phyloP scores from a whole-genome alignment of 2,329 filamentous ascomycete species.

The Zymoseptoria ardabiliae region DNA sequence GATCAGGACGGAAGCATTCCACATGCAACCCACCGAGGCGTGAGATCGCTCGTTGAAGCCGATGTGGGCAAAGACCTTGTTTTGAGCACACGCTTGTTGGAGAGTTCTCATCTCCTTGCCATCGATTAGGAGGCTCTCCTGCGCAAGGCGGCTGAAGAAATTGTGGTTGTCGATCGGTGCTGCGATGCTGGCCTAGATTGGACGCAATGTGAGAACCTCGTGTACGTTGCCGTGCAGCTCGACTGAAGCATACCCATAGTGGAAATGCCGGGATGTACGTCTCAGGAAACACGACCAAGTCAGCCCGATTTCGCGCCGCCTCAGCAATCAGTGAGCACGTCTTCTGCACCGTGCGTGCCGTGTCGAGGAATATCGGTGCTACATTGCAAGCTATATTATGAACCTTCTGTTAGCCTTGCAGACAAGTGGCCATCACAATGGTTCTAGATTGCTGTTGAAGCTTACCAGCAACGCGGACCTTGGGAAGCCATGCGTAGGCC shows the following conservation, averaged over 20 bases:
- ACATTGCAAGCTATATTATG: slow-evolving; percentile 23
- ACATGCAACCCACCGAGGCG: slow-evolving; percentile 42
- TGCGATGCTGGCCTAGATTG: slow-evolving; percentile 28
- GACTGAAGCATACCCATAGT: slow-evolving; percentile 33
- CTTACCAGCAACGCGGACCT: slow-evolving; percentile 19
- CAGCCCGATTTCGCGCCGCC: slow-evolving; percentile 38
- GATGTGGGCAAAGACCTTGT: slow-evolving; percentile 38
- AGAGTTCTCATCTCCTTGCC: slow-evolving; percentile 41
- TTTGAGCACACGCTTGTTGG: slow-evolving; percentile 33
- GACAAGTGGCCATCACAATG: not conserved
- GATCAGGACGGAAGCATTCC: slow-evolving; percentile 47
- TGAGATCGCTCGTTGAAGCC: slow-evolving; percentile 45
- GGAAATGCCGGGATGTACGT: slow-evolving; percentile 49
- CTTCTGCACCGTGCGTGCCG: slow-evolving; percentile 41
- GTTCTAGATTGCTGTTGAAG: not conserved
- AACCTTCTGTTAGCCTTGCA: not conserved
- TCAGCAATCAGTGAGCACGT: slow-evolving; percentile 39
- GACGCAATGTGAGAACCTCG: not conserved
- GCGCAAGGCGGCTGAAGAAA: slow-evolving; percentile 42
- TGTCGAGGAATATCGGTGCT: slow-evolving; percentile 42
- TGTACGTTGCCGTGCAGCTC: not conserved
- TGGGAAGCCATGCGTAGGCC: slow-evolving; percentile 15
- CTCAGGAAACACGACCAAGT: slow-evolving; percentile 49
- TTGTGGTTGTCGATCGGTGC: slow-evolving; percentile 45
- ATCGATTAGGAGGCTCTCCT: slow-evolving; percentile 40